phyloP scores from a whole-genome alignment of 352 stramenopile species.

The Albugo laibachii region DNA sequence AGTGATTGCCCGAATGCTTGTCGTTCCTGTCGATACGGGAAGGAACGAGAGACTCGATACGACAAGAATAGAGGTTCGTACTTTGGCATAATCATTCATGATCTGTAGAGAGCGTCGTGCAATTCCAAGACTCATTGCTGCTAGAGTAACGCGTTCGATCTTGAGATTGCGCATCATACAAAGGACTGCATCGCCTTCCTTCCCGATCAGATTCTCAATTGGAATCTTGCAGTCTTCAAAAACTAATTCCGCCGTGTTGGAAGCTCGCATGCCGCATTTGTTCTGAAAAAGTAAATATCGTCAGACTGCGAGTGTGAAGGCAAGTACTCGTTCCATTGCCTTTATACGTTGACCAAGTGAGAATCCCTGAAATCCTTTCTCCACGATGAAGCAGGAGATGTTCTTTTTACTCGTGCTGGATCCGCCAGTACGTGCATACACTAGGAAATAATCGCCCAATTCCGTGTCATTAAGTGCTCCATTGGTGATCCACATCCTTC shows the following conservation, averaged over 20 bases:
- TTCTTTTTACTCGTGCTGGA: conserved; percentile 70
- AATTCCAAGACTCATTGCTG: conserved; percentile 93
- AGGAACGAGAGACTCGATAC: no score
- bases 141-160: conserved; percentile 94
- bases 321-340: neutral
- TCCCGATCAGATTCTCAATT: conserved; percentile 83
- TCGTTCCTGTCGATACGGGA: conserved; percentile 77
- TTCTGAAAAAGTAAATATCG: conserved; percentile 17
- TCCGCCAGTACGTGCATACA: conserved; percentile 92
- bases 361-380: conserved; percentile 94
- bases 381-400: conserved; percentile 95
- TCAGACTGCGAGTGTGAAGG: neutral
- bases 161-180: conserved; percentile 97
- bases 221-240: conserved; percentile 95
- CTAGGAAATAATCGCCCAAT: conserved; percentile 93
- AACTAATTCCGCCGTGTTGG: conserved; percentile 94
- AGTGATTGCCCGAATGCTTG: conserved; percentile 89
- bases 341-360: conserved; percentile 94
- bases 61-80: neutral
- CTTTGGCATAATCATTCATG: conserved; percentile 85
- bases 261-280: conserved; percentile 96
- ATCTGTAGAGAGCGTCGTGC: conserved; percentile 91
- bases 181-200: conserved; percentile 48
- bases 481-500: conserved; percentile 99
- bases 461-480: conserved; percentile 88